phyloP scores from a whole-genome alignment of 2,329 filamentous ascomycete genomes.

The Botryotinia convoluta region DNA sequence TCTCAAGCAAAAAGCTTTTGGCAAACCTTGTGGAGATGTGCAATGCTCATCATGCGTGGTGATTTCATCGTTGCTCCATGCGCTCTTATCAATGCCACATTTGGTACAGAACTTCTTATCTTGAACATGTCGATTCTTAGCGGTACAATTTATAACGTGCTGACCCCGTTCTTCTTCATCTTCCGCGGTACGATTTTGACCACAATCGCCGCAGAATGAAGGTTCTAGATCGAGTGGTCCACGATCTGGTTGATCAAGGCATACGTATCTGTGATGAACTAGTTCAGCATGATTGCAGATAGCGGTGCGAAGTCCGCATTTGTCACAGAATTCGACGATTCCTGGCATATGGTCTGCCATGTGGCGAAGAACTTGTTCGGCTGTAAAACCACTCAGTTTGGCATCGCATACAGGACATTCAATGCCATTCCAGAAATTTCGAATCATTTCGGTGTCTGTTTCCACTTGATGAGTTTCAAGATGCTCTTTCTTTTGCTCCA shows the following conservation, averaged over 20 bases:
- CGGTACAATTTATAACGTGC: not conserved
- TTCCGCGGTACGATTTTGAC: constrained; percentile 15
- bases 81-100: constrained; percentile 23
- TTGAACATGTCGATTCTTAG: not conserved
- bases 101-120: constrained; percentile 20
- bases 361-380: constrained; percentile 27
- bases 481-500: constrained; percentile 29
- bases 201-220: constrained; percentile 24
- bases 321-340: constrained; percentile 31
- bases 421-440: constrained; percentile 25
- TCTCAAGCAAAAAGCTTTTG: constrained; percentile 18
- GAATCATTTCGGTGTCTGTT: constrained; percentile 19
- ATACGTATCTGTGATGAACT: constrained; percentile 22
- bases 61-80: not conserved
- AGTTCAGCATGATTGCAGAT: constrained; percentile 16
- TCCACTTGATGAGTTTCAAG: constrained; percentile 23
- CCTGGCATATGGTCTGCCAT: constrained; percentile 30
- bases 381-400: constrained; percentile 21
- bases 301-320: constrained; percentile 24
- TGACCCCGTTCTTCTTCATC: not conserved
- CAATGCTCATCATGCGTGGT: constrained; percentile 7
- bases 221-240: not conserved
- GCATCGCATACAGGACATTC: constrained; percentile 32
- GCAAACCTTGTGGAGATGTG: constrained; percentile 12
- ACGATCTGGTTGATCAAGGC: constrained; percentile 11